Conservation (phyloP, 768 basidiomycete species). For the Erythrobasidium yunnanense region DNA sequence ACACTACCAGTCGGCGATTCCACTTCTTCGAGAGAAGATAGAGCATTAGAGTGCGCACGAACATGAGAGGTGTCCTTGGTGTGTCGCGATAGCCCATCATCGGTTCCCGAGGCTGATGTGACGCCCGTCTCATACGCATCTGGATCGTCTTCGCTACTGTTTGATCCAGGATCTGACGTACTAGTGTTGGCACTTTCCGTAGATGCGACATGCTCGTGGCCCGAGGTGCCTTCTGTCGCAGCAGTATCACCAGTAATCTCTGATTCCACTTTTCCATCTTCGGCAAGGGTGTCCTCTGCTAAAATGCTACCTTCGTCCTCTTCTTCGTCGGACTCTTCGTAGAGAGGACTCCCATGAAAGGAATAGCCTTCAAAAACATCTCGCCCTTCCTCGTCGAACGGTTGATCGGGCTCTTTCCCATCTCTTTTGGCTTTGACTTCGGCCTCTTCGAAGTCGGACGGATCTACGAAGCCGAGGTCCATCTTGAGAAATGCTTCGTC, state of each 20-base stretch:
- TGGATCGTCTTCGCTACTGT: background rate
- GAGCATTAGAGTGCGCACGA: background rate
- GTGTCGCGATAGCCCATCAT: background rate
- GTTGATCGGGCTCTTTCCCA: slow-evolving; percentile 35
- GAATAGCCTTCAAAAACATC: slow-evolving; percentile 92
- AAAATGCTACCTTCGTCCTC: background rate
- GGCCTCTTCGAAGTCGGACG: slow-evolving; percentile 50
- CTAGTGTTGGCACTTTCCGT: background rate
- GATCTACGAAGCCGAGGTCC: slow-evolving; percentile 72
- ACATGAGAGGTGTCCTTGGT: background rate
- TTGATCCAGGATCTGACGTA: too few species aligned
- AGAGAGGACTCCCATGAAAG: slow-evolving; percentile 64
- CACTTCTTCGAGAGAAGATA: background rate
- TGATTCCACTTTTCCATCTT: background rate
- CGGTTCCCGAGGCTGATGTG: background rate
- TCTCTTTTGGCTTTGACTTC: slow-evolving; percentile 33
- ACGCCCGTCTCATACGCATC: background rate
- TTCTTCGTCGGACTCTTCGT: background rate
- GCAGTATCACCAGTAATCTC: too few species aligned
- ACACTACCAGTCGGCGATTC: background rate
- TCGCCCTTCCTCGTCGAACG: slow-evolving; percentile 48
- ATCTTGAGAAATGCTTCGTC: slow-evolving; percentile 94
- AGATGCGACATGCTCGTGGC: background rate
- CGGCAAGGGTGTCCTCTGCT: background rate
- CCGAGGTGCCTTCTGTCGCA: background rate